Conservation (phyloP, 257 asterid genomes). For the Solanum phureja region DNA sequence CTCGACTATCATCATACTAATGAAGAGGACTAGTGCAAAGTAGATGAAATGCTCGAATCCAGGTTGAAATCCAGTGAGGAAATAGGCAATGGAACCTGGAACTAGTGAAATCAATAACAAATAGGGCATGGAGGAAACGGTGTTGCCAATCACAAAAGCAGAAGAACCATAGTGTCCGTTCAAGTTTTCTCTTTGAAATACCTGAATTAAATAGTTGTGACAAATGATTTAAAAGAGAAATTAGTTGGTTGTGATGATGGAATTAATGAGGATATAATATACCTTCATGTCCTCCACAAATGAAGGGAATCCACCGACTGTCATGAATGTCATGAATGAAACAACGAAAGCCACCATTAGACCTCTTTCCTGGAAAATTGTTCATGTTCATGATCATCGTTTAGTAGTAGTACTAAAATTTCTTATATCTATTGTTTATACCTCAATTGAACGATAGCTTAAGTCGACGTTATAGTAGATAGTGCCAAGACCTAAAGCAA, state of each 20-base stretch:
- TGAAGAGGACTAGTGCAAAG: constrained; percentile 2
- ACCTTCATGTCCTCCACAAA: constrained; percentile 55
- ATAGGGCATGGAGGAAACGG: constrained; percentile 12
- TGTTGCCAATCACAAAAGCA: constrained; percentile 20
- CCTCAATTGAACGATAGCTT: constrained; percentile 7
- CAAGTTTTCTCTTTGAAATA: constrained; percentile 20
- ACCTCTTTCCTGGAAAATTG: constrained; percentile 19
- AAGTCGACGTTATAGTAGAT: constrained; percentile 7
- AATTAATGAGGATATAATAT: background rate
- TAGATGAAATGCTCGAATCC: constrained; percentile 6
- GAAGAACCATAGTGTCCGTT: constrained; percentile 19
- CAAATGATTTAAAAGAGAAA: too few relatives aligned
- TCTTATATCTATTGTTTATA: background rate
- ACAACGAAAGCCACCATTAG: constrained; percentile 38
- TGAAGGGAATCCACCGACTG: constrained; percentile 51
- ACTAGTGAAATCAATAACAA: constrained; percentile 14
- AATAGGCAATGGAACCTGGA: constrained; percentile 21
- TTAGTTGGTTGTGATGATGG: background rate
- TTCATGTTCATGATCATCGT: background rate
- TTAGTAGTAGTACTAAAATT: too few relatives aligned
- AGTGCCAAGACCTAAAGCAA: constrained; percentile 11
- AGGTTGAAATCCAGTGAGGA: constrained; percentile 4
- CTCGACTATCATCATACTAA: constrained; percentile 19
- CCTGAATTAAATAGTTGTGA: background rate
- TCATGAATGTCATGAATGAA: constrained; percentile 56